These are phyloP conservation scores for Cutaneotrichosporon sp. DNA, from an alignment of 1,284 basidiomycete species.

Conservation along the genomic window DNA sequence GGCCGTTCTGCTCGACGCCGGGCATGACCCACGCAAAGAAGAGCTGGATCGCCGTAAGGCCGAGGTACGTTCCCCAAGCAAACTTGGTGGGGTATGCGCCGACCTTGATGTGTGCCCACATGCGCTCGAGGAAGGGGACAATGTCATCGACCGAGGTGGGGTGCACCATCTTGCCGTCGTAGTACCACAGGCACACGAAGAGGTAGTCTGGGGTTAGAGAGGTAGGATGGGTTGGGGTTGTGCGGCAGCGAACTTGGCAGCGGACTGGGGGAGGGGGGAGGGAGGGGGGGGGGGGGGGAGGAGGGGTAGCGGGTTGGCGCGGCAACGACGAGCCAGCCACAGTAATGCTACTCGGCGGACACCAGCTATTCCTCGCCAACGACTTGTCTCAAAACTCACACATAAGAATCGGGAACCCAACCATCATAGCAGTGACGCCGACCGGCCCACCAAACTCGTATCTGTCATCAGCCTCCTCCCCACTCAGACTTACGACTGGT, in stretches of 20 bases:
- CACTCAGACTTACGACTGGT: conserved; percentile 61
- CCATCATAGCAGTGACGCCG: conserved; percentile 91
- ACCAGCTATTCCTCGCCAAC: no score
- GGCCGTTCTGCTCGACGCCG: conserved; percentile 77
- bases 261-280: not conserved
- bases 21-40: conserved; percentile 87
- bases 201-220: conserved; percentile 81
- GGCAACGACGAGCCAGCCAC: not conserved
- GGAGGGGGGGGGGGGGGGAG: not conserved
- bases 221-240: no score
- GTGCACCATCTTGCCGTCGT: conserved; percentile 80
- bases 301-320: not conserved
- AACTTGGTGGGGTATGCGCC: conserved; percentile 87
- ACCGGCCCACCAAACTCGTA: conserved; percentile 96
- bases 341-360: no score
- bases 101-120: conserved; percentile 81
- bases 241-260: not conserved
- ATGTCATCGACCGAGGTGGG: conserved; percentile 73
- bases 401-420: conserved; percentile 71
- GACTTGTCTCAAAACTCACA: conserved; percentile 38
- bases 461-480: conserved; percentile 51
- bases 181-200: conserved; percentile 96
- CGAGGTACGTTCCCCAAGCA: conserved; percentile 84
- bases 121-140: conserved; percentile 72
- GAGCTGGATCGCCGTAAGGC: conserved; percentile 86